Percentiles rank a stretch among this genome's conserved stretches.
Evolutionary conservation across 208 protist species (phyloP).

Genomic region (Trypanosomatidae sp.): DNA sequence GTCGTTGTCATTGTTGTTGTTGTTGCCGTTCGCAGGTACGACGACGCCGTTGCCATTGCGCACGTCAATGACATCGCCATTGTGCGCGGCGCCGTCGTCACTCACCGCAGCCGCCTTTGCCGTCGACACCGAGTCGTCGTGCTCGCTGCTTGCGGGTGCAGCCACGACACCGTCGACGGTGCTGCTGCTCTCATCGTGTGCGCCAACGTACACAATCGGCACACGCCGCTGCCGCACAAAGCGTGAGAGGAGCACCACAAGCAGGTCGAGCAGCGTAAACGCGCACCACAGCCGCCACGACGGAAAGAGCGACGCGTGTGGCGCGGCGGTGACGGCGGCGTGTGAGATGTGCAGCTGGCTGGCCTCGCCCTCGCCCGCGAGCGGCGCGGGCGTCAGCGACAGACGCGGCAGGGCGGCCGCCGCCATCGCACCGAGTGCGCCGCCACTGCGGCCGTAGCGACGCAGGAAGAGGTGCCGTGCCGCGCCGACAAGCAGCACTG

Average conservation of each 20-base stretch:
- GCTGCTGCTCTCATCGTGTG: background rate
- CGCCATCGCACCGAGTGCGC: background rate
- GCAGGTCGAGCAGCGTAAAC: slow-evolving; percentile 33
- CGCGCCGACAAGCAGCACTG: slow-evolving; percentile 38
- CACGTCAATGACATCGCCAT: background rate
- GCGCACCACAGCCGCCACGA: slow-evolving; percentile 39
- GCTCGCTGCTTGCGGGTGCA: background rate
- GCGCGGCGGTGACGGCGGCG: slow-evolving; percentile 13
- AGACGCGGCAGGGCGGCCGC: background rate
- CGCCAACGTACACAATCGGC: slow-evolving; percentile 54
- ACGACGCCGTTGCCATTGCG: background rate
- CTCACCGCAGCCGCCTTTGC: background rate
- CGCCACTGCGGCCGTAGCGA: background rate
- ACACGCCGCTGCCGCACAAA: slow-evolving; percentile 44
- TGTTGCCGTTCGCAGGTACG: slow-evolving; percentile 1
- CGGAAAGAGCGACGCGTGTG: slow-evolving; percentile 19
- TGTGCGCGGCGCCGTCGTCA: background rate
- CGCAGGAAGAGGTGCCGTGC: slow-evolving; percentile 28
- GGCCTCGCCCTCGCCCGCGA: slow-evolving; percentile 7
- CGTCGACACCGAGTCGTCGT: background rate
- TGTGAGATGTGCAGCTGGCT: slow-evolving; percentile 6
- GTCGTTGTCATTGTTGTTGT: slow-evolving; percentile 6
- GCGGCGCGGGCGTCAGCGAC: slow-evolving; percentile 1
- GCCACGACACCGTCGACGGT: background rate
- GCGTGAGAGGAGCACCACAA: slow-evolving; percentile 28